Base-by-base conservation (phyloP, 169 alveolate genomes). In the Eimeria mitis region DNA sequence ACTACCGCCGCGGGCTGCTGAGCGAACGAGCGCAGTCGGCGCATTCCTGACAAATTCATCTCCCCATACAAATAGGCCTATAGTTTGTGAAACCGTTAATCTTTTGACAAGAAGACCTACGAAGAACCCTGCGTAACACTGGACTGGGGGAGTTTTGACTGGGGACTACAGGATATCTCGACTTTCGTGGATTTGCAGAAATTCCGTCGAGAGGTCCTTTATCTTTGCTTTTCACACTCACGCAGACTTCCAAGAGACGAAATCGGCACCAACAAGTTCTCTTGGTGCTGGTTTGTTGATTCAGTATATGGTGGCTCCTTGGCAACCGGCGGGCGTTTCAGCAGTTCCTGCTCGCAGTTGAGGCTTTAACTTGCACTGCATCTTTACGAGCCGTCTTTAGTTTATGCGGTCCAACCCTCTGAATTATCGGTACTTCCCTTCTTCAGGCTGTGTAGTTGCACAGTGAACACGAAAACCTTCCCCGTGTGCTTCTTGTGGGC, bases 1-100 rank as follows among this genome's bases (percentile, higher is more conserved):
- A 73, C 83, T 31, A n/a, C 88, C 14, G 70, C 11, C 42, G 47
- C 88, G 88, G 88, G 88, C 88, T 78, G n/a, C 63, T 31, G 68
- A 9, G 25, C 88, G 63, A 78, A 65, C 70, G 83, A 28, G 16
- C 25, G 88, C 68, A 78, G 68, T 78, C 47, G 61, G n/a, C 88
- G 13, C 40, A 28, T 31, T 47, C 47, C 65, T 75, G 68, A 78
- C 49, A 44, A 47, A 47, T 28, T 44, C 49, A 42, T 11, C 88
- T 78, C 14, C 65, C 8, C 9, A 2, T 2, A 52, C 40, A 78
- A 49, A 11, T 16, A 40, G 47, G 14, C 61, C 8, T 44, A n/a
- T 28, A 47, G 11, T n/a, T n/a, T 44, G 65, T 78, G 68, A 28
- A 44, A 52, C 5, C 13, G 13, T 14, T 78, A 47, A 52, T 44